Percentiles rank a stretch among this genome's conserved stretches.
phyloP scores from a whole-genome alignment of 805 yeast genomes.

The Scheffersomyces stipitis region DNA sequence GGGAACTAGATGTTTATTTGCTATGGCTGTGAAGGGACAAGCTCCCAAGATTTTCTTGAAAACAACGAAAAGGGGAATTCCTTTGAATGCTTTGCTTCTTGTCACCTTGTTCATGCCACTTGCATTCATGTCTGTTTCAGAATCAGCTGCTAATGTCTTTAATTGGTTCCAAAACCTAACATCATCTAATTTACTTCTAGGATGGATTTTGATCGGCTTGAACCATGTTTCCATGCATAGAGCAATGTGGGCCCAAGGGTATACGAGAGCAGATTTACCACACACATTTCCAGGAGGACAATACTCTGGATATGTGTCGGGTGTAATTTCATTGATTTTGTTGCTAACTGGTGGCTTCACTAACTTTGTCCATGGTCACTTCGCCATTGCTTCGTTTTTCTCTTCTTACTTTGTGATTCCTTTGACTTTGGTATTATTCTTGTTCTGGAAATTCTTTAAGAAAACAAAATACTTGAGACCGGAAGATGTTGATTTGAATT shows the following conservation, averaged over 20 bases:
- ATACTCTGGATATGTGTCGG: constrained; percentile 30
- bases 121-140: constrained; percentile 31
- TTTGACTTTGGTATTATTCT: constrained; percentile 23
- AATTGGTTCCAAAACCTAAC: constrained; percentile 34
- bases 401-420: constrained; percentile 23
- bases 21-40: constrained; percentile 36
- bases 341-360: constrained; percentile 36
- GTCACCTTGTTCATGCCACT: constrained; percentile 30
- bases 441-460: constrained; percentile 34
- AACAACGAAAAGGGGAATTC: constrained; percentile 18
- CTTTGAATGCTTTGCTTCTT: constrained; percentile 24
- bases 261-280: constrained; percentile 29
- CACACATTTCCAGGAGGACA: constrained; percentile 24
- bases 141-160: constrained; percentile 27
- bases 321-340: constrained; percentile 14
- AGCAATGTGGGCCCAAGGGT: constrained; percentile 43
- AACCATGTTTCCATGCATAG: constrained; percentile 30
- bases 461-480: constrained; percentile 16
- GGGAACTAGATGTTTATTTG: constrained; percentile 33
- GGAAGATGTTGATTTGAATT: constrained; percentile 22
- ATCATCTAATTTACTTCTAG: constrained; percentile 27
- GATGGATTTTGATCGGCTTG: constrained; percentile 30
- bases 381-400: constrained; percentile 12
- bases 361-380: constrained; percentile 30
- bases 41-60: constrained; percentile 35